A percentile compares a stretch with the other conserved stretches of the same genome.
Conservation (phyloP, 305 asterid genomes). For the Rubia occidens region DNA sequence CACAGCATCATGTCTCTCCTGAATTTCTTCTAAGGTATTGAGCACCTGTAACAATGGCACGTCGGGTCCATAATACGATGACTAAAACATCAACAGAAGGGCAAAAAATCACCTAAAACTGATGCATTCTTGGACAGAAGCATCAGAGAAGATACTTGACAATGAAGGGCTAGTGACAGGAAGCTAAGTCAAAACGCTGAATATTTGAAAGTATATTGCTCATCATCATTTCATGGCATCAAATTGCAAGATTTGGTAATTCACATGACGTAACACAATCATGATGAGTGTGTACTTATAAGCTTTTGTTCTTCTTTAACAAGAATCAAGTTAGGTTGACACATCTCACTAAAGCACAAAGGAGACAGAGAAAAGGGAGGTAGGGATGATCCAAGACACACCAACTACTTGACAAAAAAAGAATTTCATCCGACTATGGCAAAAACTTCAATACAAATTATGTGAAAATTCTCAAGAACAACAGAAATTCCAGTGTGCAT, state of each 20-base stretch:
- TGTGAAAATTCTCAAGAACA: background rate
- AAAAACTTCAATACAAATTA: background rate
- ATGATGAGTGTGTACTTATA: background rate
- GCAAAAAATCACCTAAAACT: background rate
- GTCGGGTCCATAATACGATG: background rate
- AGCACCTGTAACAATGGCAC: conserved; percentile 35
- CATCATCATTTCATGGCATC: background rate
- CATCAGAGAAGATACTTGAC: background rate
- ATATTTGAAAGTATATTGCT: background rate
- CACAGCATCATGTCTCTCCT: conserved; percentile 78
- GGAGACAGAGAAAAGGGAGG: background rate
- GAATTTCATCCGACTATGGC: background rate
- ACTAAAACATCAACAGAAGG: background rate
- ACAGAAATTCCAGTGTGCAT: background rate
- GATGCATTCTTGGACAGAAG: background rate
- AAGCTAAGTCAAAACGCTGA: background rate
- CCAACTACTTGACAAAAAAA: background rate
- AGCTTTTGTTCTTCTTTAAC: background rate
- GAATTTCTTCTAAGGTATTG: conserved; percentile 72
- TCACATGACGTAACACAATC: background rate
- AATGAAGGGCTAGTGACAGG: background rate
- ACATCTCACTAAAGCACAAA: conserved; percentile 4
- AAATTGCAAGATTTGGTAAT: background rate
- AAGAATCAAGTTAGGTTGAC: background rate
- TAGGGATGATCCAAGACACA: background rate